Base-by-base conservation (phyloP, 306 rosid genomes). In the Cyamopsis tetragonoloba region DNA sequence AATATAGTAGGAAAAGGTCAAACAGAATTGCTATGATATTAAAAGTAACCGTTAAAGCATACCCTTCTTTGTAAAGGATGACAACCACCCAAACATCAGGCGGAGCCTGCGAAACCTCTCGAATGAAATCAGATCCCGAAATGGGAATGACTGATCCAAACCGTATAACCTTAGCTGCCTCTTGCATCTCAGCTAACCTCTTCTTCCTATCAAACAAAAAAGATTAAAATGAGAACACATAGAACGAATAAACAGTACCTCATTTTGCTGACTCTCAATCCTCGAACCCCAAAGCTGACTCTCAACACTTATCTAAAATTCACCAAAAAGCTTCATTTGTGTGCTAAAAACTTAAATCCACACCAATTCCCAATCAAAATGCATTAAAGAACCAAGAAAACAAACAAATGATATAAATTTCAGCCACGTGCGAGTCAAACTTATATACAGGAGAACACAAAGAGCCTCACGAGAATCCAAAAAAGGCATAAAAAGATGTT, bases 41-140 rank as follows among this genome's bases (percentile, higher is more conserved):
- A 30, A 6, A 51, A 41, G n/a, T 14, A 58, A 14, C 47, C 14
- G 26, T 49, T 8, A 32, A 69, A 51, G 42, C 43, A 67, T 87
- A 90, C 96, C 97, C 97, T 46, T 93, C 97, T 75, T 93, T 93
- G 82, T 89, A 87, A 41, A 93, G 97, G 74, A 89, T 60, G 32
- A 93, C 98, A 53, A 93, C 98, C 68, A 93, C 98, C 98, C 98
- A 89, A 70, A 93, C 96, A 73, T 93, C 98, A 55, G 98, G 73
- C 30, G 96, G 87, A 78, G 98, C 98, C 63, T 89, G 98, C 0
- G 97, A 93, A 65, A 93, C 98, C 83, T 93, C 98, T 12, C 98
- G 95, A 80, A 89, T 80, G 8, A 93, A 93, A 82, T 93, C 98
- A 23, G 98, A 83, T 66, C 98, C 98, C 7, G 98, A 89, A 67